Evolutionary conservation across 345 rosid genomes (phyloP).

Genomic region (Rhodomyrtus tomentosa): DNA sequence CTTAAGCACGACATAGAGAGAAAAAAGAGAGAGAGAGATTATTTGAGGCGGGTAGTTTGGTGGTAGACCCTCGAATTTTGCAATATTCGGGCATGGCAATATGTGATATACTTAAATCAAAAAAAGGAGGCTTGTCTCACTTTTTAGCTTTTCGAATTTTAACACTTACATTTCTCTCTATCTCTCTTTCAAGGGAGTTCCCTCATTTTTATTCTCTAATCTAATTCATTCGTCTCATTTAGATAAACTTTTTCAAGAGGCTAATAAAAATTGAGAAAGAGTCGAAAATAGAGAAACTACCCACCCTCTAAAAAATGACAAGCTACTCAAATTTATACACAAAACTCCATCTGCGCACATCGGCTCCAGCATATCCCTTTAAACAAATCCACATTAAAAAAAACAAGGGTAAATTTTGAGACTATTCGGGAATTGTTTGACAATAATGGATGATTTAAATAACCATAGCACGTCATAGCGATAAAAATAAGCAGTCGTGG

Average conservation of each 20-base stretch:
- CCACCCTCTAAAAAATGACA: not conserved
- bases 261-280: not conserved
- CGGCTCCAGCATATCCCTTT: not conserved
- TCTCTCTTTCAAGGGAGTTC: not conserved
- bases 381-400: not conserved
- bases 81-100: accelerated
- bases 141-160: not conserved
- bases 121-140: not conserved
- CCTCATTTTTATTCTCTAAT: not conserved
- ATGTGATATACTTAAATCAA: not conserved
- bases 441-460: not conserved
- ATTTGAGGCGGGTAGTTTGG: not conserved
- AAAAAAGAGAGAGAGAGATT: not conserved
- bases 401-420: not conserved
- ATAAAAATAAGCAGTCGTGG: not conserved
- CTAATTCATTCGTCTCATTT: not conserved
- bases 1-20: not conserved
- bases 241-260: no score
- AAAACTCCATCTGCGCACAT: not conserved
- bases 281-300: not conserved
- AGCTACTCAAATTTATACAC: not conserved
- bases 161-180: accelerated
- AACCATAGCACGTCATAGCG: not conserved
- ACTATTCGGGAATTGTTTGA: not conserved
- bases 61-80: not conserved